Base-by-base conservation (phyloP, 1,284 basidiomycete species). In the Puccinia coronata region DNA sequence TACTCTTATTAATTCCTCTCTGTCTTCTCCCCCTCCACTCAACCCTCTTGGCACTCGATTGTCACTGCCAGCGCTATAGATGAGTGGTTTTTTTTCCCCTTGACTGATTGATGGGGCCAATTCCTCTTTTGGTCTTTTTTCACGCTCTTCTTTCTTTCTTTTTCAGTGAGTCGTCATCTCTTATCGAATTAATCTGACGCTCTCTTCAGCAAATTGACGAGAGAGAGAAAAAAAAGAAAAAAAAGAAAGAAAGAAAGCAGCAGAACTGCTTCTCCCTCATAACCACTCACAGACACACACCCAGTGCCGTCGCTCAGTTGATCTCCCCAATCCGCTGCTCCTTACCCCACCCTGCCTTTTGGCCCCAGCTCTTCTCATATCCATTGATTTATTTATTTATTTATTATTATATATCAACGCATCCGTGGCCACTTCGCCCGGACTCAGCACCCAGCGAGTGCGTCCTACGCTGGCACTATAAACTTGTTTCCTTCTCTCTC, bases 241-340 rank as follows among this genome's bases (percentile, higher is more conserved):
- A n/a, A n/a, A n/a, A n/a, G n/a, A n/a, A n/a, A n/a, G n/a, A n/a
- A n/a, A n/a, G n/a, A n/a, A n/a, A n/a, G n/a, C n/a, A n/a, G n/a
- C n/a, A n/a, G n/a, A n/a, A n/a, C n/a, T n/a, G n/a, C n/a, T n/a
- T 34, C 34, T 63, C 59, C 59, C 59, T 63, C 59, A 63, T 18
- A 63, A 12, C 18, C 59, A 20, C 59, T 39, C 59, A 63, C 34
- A 63, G n/a, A 34, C 59, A 18, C 59, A 39, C 11, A 11, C 49
- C 12, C 49, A 11, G 20, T 63, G 20, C 39, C 61, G 34, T 63
- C 18, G 20, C 34, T 63, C 36, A 6, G 9, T 8, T 47, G 20
- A 14, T 36, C 31, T 34, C 14, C 31, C 61, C 34, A 61, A 39
- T 53, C 51, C 51, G 51, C 61, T 39, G 20, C 20, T 63, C 36